These are phyloP conservation scores for Dendrostoma leiphaemia DNA, from an alignment of 2,329 filamentous ascomycete species.

Conservation along the genomic window DNA sequence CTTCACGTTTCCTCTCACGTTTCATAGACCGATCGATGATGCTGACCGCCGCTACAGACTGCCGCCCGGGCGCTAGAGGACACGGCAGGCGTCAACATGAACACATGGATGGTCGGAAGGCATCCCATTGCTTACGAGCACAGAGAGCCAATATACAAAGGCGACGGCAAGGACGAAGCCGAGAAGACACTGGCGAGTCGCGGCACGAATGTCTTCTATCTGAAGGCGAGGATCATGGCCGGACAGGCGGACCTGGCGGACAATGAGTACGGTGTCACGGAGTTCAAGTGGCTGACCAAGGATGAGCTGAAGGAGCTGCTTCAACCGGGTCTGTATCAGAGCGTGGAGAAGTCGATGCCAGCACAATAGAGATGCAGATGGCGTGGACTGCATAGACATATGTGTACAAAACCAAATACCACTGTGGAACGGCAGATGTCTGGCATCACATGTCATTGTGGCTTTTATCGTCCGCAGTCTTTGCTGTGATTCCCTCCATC, in stretches of 20 bases:
- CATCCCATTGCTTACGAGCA: conserved; percentile 82
- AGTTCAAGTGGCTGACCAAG: conserved; percentile 91
- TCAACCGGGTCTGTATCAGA: conserved; percentile 66
- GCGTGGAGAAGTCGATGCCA: conserved; percentile 76
- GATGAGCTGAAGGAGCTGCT: conserved; percentile 77
- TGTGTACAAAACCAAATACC: conserved; percentile 7
- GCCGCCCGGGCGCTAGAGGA: conserved; percentile 76
- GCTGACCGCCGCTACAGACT: conserved; percentile 52
- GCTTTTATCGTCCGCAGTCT: too few relatives aligned
- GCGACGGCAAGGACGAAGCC: conserved; percentile 37
- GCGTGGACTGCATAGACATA: not conserved
- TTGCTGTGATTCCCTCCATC: too few relatives aligned
- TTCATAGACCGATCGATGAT: not conserved
- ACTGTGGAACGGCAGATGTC: not conserved
- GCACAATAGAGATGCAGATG: conserved; percentile 7
- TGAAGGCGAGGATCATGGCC: conserved; percentile 95
- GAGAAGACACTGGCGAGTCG: conserved; percentile 28
- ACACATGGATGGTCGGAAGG: conserved; percentile 94
- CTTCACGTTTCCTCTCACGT: not conserved
- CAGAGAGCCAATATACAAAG: conserved; percentile 46
- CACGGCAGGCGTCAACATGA: conserved; percentile 90
- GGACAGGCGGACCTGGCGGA: conserved; percentile 80
- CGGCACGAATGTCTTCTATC: conserved; percentile 88
- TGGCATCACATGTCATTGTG: too few relatives aligned
- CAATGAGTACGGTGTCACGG: conserved; percentile 70